Conservation (phyloP, 495 filamentous ascomycete genomes). For the Hypoxylon perforatum region DNA sequence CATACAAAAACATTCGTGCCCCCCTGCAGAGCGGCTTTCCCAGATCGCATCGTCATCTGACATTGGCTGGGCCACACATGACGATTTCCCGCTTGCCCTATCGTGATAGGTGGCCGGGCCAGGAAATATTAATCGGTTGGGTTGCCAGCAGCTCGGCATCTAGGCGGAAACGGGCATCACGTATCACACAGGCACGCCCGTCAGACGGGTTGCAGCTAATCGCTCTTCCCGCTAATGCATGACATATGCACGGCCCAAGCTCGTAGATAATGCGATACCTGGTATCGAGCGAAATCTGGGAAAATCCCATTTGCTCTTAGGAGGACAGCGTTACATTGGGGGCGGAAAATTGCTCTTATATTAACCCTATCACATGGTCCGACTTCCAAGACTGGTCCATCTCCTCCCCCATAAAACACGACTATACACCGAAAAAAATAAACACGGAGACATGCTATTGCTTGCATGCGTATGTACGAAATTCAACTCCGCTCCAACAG, state of each 20-base stretch:
- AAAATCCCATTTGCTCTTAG: slow-evolving; percentile 33
- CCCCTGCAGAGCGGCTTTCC: slow-evolving; percentile 24
- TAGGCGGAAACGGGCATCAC: slow-evolving; percentile 35
- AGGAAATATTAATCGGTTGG: slow-evolving; percentile 23
- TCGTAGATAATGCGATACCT: slow-evolving; percentile 31
- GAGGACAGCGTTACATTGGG: slow-evolving; percentile 32
- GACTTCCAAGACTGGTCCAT: slow-evolving; percentile 5
- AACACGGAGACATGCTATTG: too few species aligned
- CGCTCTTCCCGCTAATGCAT: slow-evolving; percentile 38
- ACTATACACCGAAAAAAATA: slow-evolving; percentile 38
- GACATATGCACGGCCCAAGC: slow-evolving; percentile 22
- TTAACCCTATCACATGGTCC: slow-evolving; percentile 40
- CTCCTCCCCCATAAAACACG: slow-evolving; percentile 9
- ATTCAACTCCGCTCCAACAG: slow-evolving; percentile 7
- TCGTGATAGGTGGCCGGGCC: slow-evolving; percentile 41
- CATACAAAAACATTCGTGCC: slow-evolving; percentile 2
- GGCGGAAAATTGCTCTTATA: slow-evolving; percentile 13
- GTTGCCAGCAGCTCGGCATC: slow-evolving; percentile 39
- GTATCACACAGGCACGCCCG: slow-evolving; percentile 7
- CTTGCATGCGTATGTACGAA: slow-evolving; percentile 7
- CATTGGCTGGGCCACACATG: slow-evolving; percentile 35
- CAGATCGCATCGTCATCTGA: slow-evolving; percentile 43
- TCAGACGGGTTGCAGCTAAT: slow-evolving; percentile 36
- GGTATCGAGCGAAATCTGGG: too few species aligned
- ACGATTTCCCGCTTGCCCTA: slow-evolving; percentile 24